These are phyloP conservation scores for Phytophthora fragariae DNA, from an alignment of 352 stramenopile genomes.

Conservation along the genomic window DNA sequence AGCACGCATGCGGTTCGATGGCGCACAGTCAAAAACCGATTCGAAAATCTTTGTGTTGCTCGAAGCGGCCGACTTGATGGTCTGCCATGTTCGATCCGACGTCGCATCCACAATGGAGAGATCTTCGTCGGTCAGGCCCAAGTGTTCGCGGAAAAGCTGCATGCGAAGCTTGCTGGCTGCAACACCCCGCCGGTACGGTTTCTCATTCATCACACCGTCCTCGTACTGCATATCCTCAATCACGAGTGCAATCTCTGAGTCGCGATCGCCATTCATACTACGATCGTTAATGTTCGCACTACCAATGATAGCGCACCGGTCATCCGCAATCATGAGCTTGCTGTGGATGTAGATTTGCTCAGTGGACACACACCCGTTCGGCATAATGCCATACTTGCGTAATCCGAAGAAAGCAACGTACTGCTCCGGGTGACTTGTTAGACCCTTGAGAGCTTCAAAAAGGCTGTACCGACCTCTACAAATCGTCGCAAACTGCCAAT, in stretches of 20 bases:
- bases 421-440: constrained; percentile 71
- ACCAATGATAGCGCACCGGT: constrained; percentile 91
- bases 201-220: constrained; percentile 78
- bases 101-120: constrained; percentile 62
- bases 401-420: constrained; percentile 89
- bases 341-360: constrained; percentile 95
- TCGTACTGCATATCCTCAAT: constrained; percentile 88
- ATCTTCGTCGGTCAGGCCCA: constrained; percentile 73
- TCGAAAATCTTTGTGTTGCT: constrained; percentile 87
- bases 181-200: constrained; percentile 67
- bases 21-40: constrained; percentile 83
- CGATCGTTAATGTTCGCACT: constrained; percentile 97
- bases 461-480: constrained; percentile 81
- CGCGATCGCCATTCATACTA: constrained; percentile 93
- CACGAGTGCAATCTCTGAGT: constrained; percentile 88
- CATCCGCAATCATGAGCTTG: constrained; percentile 92
- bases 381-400: constrained; percentile 85
- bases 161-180: constrained; percentile 72
- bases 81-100: constrained; percentile 69
- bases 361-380: constrained; percentile 77
- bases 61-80: constrained; percentile 59
- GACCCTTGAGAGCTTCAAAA: constrained; percentile 70
- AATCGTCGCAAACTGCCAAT: constrained; percentile 91
- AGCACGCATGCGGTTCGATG: constrained; percentile 80
- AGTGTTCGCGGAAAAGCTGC: constrained; percentile 85